A percentile compares a stretch with the other conserved stretches of the same genome.
These are phyloP conservation scores for Ballota nigra DNA, from an alignment of 257 asterid genomes.

Conservation along the genomic window DNA sequence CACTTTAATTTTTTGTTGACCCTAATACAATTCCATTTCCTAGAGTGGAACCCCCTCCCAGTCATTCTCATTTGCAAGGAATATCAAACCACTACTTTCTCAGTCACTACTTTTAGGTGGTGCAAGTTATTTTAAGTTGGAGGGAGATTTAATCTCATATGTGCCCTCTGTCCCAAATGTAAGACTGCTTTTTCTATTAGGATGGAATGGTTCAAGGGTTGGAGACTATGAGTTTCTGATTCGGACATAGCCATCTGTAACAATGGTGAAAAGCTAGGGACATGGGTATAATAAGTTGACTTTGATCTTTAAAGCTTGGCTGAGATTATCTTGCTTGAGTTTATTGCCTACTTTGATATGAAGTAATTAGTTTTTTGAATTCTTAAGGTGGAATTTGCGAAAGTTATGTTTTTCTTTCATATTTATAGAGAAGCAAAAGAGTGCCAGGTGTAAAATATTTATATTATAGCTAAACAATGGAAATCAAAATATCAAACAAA, in stretches of 20 bases:
- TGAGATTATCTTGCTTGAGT: neutral
- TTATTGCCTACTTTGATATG: neutral
- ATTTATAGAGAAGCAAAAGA: neutral
- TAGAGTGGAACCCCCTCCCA: neutral
- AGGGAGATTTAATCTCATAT: neutral
- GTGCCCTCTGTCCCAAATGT: neutral
- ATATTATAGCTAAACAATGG: neutral
- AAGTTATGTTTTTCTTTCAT: neutral
- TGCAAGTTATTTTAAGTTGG: neutral
- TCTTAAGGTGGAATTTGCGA: neutral
- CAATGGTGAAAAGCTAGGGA: neutral
- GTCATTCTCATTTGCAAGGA: neutral
- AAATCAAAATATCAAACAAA: neutral
- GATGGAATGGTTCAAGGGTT: neutral
- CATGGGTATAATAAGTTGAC: neutral
- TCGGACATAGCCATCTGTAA: neutral
- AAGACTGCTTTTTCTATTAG: neutral
- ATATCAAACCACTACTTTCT: neutral
- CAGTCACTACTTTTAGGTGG: neutral
- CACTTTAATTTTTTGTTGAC: neutral
- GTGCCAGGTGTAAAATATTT: neutral
- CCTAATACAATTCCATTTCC: neutral
- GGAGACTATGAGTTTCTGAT: neutral
- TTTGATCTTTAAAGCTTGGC: neutral
- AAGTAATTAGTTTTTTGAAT: neutral